Evolutionary conservation across 352 stramenopile genomes (phyloP).

Genomic region (Bremia lactucae): DNA sequence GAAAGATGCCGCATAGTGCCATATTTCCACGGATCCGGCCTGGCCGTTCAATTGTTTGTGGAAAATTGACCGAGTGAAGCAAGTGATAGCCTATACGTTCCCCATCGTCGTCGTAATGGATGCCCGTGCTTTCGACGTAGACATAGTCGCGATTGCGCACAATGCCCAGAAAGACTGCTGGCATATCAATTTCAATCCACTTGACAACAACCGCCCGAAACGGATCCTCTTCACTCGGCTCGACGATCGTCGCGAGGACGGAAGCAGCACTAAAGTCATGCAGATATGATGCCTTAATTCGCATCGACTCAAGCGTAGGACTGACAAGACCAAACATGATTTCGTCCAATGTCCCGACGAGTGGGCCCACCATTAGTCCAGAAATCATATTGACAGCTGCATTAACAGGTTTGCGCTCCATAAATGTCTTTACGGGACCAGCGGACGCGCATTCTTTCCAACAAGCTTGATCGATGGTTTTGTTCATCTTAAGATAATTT

Average conservation of each 20-base stretch:
- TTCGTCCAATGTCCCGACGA: constrained; percentile 21
- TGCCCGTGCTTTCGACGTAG: constrained; percentile 14
- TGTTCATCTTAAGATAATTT: constrained; percentile 2
- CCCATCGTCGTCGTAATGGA: constrained; percentile 3
- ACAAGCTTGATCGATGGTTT: constrained; percentile 1
- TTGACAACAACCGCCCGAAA: constrained; percentile 26
- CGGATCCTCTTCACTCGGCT: constrained; percentile 28
- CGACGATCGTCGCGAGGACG: constrained; percentile 28
- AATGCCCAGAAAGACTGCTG: constrained; percentile 1
- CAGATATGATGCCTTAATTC: no score
- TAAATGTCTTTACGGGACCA: constrained; percentile 2
- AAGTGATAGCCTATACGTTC: constrained; percentile 16
- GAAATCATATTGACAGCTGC: constrained; percentile 8
- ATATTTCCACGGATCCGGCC: constrained; percentile 25
- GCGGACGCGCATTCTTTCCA: constrained; percentile 11
- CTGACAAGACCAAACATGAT: constrained; percentile 30
- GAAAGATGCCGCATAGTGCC: constrained; percentile 26
- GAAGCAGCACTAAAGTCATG: no score
- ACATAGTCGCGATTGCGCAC: constrained; percentile 15
- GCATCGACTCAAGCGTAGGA: constrained; percentile 16
- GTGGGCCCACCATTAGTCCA: constrained; percentile 16
- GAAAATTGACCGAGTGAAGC: constrained; percentile 14
- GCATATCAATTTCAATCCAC: constrained; percentile 23
- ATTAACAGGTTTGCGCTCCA: constrained; percentile 6
- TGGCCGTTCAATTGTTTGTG: constrained; percentile 9